Evolutionary conservation across 371 early-diverging fungal genomes (phyloP).

Genomic region (Mortierella sp.): DNA sequence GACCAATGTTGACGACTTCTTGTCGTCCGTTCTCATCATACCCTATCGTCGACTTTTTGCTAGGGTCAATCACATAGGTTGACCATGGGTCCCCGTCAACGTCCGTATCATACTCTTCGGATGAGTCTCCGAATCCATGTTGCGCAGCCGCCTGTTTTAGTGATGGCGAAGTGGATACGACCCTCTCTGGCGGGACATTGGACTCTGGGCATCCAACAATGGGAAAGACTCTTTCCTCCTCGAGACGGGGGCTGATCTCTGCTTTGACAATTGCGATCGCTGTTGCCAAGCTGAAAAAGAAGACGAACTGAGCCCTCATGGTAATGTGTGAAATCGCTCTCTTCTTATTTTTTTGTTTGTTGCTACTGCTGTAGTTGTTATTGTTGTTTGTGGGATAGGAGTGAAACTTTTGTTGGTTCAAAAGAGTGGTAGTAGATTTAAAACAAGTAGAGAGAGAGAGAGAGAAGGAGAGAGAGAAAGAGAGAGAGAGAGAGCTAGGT

Average conservation of each 20-base stretch:
- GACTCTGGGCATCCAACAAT: background rate
- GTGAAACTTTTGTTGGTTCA: too few species aligned
- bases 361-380: too few species aligned
- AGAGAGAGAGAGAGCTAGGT: too few species aligned
- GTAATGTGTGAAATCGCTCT: too few species aligned
- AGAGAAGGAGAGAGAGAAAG: slow-evolving; percentile 1
- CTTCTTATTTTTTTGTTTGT: too few species aligned
- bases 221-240: background rate
- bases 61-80: slow-evolving; percentile 22
- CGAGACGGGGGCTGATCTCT: background rate
- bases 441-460: background rate
- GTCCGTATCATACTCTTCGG: background rate
- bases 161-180: background rate
- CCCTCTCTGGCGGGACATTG: background rate
- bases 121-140: background rate
- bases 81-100: background rate
- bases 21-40: slow-evolving; percentile 44
- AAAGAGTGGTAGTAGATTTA: background rate
- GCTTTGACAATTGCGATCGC: slow-evolving; percentile 18
- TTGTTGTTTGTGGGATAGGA: too few species aligned
- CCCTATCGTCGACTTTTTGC: slow-evolving; percentile 35
- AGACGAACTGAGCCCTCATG: slow-evolving; percentile 26
- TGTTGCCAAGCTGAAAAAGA: slow-evolving; percentile 35
- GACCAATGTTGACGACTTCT: slow-evolving; percentile 43
- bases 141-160: background rate